phyloP scores from a whole-genome alignment of 495 filamentous ascomycete species.

The Elasticomyces elasticus region DNA sequence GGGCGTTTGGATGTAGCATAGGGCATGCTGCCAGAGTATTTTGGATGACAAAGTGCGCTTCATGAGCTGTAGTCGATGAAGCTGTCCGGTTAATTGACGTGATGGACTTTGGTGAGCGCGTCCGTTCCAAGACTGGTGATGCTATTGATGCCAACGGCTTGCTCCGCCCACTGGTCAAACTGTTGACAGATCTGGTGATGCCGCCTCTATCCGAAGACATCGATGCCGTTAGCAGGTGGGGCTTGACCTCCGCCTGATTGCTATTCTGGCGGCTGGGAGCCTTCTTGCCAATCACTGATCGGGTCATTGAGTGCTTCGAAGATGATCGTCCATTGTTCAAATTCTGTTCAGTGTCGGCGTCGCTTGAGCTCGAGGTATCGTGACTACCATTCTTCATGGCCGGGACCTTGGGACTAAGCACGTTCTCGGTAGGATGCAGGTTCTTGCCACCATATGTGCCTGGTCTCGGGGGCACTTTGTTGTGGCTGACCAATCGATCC shows the following conservation, averaged over 20 bases:
- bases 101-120: slow-evolving; percentile 9
- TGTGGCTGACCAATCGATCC: slow-evolving; percentile 80
- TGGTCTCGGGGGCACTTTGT: slow-evolving; percentile 55
- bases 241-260: slow-evolving; percentile 9
- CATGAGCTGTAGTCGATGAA: neutral
- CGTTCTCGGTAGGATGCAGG: slow-evolving; percentile 82
- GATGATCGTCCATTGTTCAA: slow-evolving; percentile 39
- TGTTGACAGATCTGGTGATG: slow-evolving; percentile 1
- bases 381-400: slow-evolving; percentile 29
- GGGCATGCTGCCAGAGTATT: slow-evolving; percentile 43
- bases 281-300: slow-evolving; percentile 29
- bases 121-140: slow-evolving; percentile 7
- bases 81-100: slow-evolving; percentile 1
- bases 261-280: slow-evolving; percentile 23
- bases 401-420: slow-evolving; percentile 51
- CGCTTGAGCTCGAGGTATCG: slow-evolving; percentile 50
- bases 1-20: slow-evolving; percentile 71
- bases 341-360: slow-evolving; percentile 50
- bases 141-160: neutral
- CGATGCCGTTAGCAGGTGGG: slow-evolving; percentile 17
- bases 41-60: slow-evolving; percentile 9
- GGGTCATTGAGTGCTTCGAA: slow-evolving; percentile 42
- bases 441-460: slow-evolving; percentile 82
- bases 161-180: neutral
- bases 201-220: slow-evolving; percentile 13